These are phyloP conservation scores for Pholiota conissans DNA, from an alignment of 768 basidiomycete species.

Conservation along the genomic window DNA sequence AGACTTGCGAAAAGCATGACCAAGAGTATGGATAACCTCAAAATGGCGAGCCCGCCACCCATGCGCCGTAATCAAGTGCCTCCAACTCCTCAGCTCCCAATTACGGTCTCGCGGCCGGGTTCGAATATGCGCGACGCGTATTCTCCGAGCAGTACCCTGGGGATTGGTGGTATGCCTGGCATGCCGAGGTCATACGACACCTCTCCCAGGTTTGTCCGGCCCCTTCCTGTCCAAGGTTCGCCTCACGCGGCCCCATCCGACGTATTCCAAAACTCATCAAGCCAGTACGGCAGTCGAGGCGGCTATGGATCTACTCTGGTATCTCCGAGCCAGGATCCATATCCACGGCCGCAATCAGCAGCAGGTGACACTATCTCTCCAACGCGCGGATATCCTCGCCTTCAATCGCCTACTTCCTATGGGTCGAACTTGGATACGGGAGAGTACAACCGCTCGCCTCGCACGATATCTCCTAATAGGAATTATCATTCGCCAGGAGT, in stretches of 20 bases:
- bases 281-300: conserved; percentile 25
- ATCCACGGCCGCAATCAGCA: conserved; percentile 64
- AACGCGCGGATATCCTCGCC: conserved; percentile 23
- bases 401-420: conserved; percentile 3
- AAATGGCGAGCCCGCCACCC: conserved; percentile 15
- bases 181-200: conserved; percentile 45
- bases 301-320: conserved; percentile 25
- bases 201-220: conserved; percentile 33
- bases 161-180: conserved; percentile 22
- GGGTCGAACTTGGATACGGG: conserved; percentile 17
- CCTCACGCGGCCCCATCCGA: conserved; percentile 33
- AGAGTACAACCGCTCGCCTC: conserved; percentile 32
- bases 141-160: conserved; percentile 21
- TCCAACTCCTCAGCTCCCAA: conserved; percentile 29
- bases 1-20: conserved; percentile 29
- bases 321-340: conserved; percentile 56
- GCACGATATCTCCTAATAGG: conserved; percentile 38
- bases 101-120: conserved; percentile 24
- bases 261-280: conserved; percentile 22
- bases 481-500: conserved; percentile 25
- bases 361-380: conserved; percentile 50
- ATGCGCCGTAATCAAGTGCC: conserved; percentile 29
- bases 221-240: conserved; percentile 43
- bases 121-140: conserved; percentile 23
- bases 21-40: conserved; percentile 60